Conservation (phyloP, 371 early-diverging fungal species). For the Sporodiniella umbellata region DNA sequence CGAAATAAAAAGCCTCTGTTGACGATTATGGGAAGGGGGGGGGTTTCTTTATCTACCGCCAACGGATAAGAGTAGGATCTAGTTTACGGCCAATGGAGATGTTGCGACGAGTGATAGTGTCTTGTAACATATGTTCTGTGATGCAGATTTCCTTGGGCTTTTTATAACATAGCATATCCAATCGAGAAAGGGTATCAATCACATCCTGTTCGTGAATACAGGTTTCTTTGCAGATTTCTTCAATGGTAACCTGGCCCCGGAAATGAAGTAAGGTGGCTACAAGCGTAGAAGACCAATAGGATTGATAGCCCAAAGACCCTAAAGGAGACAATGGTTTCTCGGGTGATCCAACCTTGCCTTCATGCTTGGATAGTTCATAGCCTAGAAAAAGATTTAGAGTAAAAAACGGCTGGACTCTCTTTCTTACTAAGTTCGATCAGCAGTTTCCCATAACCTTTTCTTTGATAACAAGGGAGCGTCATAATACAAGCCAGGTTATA, state of each 20-base stretch:
- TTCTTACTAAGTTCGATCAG: conserved; percentile 82
- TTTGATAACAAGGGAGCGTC: conserved; percentile 82
- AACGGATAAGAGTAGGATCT: conserved; percentile 13
- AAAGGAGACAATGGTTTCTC: conserved; percentile 84
- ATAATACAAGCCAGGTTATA: conserved; percentile 90
- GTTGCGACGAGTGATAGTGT: conserved; percentile 10
- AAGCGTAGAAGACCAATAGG: conserved; percentile 74
- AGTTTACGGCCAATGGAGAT: conserved; percentile 16
- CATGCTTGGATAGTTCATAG: conserved; percentile 87
- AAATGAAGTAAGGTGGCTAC: conserved; percentile 33
- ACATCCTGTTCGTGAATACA: conserved; percentile 41
- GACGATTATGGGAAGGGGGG: neutral
- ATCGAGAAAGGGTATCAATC: conserved; percentile 25
- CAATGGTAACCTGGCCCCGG: conserved; percentile 25
- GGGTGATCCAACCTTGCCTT: conserved; percentile 86
- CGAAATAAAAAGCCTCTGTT: too few species aligned
- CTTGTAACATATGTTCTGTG: conserved; percentile 20
- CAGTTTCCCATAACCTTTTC: conserved; percentile 82
- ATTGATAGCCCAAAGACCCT: conserved; percentile 66
- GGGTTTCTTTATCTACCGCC: conserved; percentile 8
- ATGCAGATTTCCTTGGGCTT: conserved; percentile 17
- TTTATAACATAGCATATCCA: conserved; percentile 28
- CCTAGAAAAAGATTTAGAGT: conserved; percentile 30
- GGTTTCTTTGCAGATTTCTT: conserved; percentile 29
- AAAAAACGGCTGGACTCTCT: neutral